Evolutionary conservation across 768 basidiomycete genomes (phyloP).

Genomic region (Tremella mesenterica): DNA sequence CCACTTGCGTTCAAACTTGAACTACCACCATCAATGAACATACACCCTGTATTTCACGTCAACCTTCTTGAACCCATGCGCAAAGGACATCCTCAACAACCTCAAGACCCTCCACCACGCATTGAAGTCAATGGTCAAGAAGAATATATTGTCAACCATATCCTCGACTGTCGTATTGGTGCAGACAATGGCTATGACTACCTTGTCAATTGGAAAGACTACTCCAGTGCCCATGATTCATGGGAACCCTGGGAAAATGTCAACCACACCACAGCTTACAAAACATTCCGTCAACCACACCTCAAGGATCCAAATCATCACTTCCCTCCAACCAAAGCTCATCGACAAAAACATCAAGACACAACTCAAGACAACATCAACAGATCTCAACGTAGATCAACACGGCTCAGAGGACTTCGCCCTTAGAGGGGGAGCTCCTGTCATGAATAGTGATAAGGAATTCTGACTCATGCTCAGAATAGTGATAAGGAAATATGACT

Average conservation of each 20-base stretch:
- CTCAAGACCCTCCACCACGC: slow-evolving; percentile 1
- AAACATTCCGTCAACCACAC: slow-evolving; percentile 1
- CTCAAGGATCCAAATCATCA: neutral
- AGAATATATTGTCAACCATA: slow-evolving; percentile 4
- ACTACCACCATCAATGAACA: neutral
- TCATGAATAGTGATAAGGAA: no score
- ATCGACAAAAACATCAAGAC: neutral
- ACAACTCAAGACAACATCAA: neutral
- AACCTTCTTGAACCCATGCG: neutral
- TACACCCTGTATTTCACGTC: slow-evolving; percentile 2
- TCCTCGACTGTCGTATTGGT: slow-evolving; percentile 4
- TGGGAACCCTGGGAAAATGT: slow-evolving; percentile 10
- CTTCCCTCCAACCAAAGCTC: neutral
- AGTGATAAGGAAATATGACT: no score
- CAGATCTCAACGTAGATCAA: neutral
- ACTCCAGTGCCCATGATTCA: slow-evolving; percentile 1
- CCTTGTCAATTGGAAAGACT: slow-evolving; percentile 9
- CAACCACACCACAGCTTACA: slow-evolving; percentile 1
- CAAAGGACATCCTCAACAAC: neutral
- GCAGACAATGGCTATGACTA: slow-evolving; percentile 6
- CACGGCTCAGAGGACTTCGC: slow-evolving; percentile 1
- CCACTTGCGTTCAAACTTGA: slow-evolving; percentile 3
- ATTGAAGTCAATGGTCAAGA: slow-evolving; percentile 4
- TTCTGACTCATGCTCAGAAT: no score
- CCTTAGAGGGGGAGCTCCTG: slow-evolving; percentile 1